These are phyloP conservation scores for Diophrys sp. DNA, from an alignment of 73 alveolate genomes.

Conservation along the genomic window DNA sequence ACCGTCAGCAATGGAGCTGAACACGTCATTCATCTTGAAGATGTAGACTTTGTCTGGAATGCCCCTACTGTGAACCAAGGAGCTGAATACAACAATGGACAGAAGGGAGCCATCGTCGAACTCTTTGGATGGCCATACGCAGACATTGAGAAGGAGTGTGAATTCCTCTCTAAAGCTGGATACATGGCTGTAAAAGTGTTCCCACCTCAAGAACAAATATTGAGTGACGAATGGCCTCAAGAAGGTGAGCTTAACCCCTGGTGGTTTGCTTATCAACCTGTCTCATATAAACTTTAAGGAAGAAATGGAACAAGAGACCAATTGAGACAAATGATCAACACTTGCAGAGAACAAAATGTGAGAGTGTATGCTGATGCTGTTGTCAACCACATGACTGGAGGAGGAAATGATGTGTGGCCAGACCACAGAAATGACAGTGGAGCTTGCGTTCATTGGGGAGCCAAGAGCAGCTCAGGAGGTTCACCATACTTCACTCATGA, in stretches of 20 bases:
- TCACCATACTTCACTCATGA: slow-evolving; percentile 91
- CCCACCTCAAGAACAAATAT: slow-evolving; percentile 89
- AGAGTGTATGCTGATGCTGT: slow-evolving; percentile 96
- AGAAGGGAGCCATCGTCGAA: slow-evolving; percentile 95
- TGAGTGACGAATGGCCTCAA: slow-evolving; percentile 82
- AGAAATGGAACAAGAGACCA: slow-evolving; percentile 91
- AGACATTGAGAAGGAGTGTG: slow-evolving; percentile 91
- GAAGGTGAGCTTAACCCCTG: slow-evolving; percentile 96
- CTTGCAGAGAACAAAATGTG: slow-evolving; percentile 81
- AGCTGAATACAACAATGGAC: slow-evolving; percentile 74
- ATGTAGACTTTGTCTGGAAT: slow-evolving; percentile 92
- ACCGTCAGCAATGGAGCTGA: slow-evolving; percentile 54
- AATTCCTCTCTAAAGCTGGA: slow-evolving; percentile 84
- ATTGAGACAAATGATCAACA: slow-evolving; percentile 83
- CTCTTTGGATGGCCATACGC: slow-evolving; percentile 97
- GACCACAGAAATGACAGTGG: slow-evolving; percentile 73
- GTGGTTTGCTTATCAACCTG: slow-evolving; percentile 95
- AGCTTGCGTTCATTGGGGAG: slow-evolving; percentile 72
- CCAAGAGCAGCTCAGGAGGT: slow-evolving; percentile 80
- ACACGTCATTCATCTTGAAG: slow-evolving; percentile 66
- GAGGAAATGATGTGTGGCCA: slow-evolving; percentile 91
- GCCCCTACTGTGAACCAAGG: slow-evolving; percentile 72
- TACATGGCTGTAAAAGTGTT: slow-evolving; percentile 93
- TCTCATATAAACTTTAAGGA: slow-evolving; percentile 79
- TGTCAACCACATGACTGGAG: slow-evolving; percentile 93